Percentiles rank a stretch among this genome's conserved stretches.
These are phyloP conservation scores for Patellaria atrata DNA, from an alignment of 495 filamentous ascomycete species.

Conservation along the genomic window DNA sequence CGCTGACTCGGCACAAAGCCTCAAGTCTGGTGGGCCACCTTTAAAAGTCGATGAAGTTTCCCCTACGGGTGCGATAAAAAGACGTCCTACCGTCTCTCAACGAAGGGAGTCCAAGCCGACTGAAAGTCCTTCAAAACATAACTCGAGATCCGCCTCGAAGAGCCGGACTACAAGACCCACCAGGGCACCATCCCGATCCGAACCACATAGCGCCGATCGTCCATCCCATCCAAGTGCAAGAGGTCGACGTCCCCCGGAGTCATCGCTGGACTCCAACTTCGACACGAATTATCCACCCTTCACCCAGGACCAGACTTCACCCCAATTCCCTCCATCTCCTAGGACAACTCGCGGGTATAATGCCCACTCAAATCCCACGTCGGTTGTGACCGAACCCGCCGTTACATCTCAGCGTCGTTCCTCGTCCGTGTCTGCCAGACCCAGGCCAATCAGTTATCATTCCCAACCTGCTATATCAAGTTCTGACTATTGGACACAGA, in stretches of 20 bases:
- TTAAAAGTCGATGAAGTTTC: conserved; percentile 4
- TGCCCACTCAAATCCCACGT: conserved; percentile 8
- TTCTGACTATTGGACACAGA: no score
- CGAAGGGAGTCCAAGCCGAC: no score
- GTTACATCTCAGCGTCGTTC: conserved; percentile 7
- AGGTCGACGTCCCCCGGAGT: conserved; percentile 1
- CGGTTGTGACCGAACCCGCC: conserved; percentile 13
- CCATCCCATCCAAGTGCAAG: conserved; percentile 11
- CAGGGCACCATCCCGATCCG: no score
- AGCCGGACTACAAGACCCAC: no score
- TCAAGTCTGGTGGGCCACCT: conserved; percentile 12
- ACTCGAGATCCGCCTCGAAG: no score
- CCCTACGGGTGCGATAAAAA: conserved; percentile 7
- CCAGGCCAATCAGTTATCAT: conserved; percentile 15
- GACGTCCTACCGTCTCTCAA: conserved; percentile 10
- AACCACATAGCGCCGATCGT: conserved; percentile 4
- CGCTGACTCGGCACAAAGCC: conserved; percentile 36
- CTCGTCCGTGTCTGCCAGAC: conserved; percentile 10
- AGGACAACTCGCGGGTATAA: conserved; percentile 6
- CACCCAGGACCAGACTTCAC: conserved; percentile 9
- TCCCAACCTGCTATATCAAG: no score
- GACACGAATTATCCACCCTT: conserved; percentile 13
- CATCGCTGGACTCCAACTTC: conserved; percentile 10
- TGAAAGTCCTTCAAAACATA: no score
- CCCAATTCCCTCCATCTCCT: conserved; percentile 8